These are phyloP conservation scores for Oryza glumipatula DNA, from an alignment of 176 grass and related monocot genomes.

Conservation along the genomic window DNA sequence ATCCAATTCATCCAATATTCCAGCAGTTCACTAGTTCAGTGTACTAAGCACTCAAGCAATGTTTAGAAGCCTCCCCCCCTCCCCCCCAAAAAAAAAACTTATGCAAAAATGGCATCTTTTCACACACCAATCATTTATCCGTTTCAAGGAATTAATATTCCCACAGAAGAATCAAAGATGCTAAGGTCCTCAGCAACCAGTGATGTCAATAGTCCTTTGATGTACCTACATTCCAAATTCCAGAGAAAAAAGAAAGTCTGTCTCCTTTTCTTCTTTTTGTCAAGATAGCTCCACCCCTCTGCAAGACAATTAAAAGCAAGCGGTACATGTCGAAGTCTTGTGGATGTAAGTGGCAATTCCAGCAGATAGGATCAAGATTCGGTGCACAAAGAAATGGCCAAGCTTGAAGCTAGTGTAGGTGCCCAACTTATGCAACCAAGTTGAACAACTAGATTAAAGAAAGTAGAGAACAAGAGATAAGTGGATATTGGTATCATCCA, in stretches of 20 bases:
- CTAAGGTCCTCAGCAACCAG: background rate
- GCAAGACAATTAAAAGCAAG: slow-evolving; percentile 7
- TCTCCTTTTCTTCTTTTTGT: slow-evolving; percentile 9
- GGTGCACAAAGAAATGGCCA: slow-evolving; percentile 5
- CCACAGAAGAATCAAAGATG: background rate
- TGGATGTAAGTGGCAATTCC: slow-evolving; percentile 10
- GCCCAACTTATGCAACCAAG: slow-evolving; percentile 13
- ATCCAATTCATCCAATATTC: background rate
- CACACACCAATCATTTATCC: background rate
- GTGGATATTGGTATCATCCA: slow-evolving; percentile 21
- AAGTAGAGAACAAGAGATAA: slow-evolving; percentile 1
- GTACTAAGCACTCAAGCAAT: background rate
- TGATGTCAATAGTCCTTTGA: background rate
- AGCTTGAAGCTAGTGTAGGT: background rate
- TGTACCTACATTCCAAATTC: background rate
- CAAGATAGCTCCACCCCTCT: background rate
- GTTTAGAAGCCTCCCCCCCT: background rate
- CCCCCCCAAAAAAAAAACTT: too few species aligned
- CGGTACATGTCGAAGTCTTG: background rate
- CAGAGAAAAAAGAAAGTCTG: background rate
- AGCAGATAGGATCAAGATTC: slow-evolving; percentile 2
- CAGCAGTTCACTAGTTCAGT: background rate
- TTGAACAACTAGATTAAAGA: slow-evolving; percentile 2
- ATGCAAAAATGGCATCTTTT: background rate
- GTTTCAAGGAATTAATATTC: background rate